Percentiles rank a stretch among this genome's conserved stretches.
Evolutionary conservation across 192 early-diverging fungal species (phyloP).

Genomic region (Entrophospora sp.): DNA sequence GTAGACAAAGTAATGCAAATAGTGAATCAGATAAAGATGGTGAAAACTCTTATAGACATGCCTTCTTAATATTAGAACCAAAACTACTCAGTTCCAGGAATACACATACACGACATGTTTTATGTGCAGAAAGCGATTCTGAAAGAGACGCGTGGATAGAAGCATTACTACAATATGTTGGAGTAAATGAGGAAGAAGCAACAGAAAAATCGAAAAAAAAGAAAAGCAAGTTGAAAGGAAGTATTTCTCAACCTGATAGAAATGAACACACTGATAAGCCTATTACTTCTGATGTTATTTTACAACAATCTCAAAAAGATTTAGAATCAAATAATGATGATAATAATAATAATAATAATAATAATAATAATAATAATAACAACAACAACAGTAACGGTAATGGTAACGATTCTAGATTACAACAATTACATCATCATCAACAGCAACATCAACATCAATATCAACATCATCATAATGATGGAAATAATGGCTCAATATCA

Average conservation of each 20-base stretch:
- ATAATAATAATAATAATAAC: no score
- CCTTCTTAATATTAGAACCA: slow-evolving; percentile 78
- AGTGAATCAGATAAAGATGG: slow-evolving; percentile 23
- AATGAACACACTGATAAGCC: slow-evolving; percentile 25
- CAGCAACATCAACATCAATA: no score
- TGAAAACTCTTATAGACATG: slow-evolving; percentile 70
- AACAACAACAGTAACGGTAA: no score
- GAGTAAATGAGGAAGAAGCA: slow-evolving; percentile 26
- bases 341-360: not conserved
- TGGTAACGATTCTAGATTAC: no score
- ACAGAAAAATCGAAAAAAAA: slow-evolving; percentile 16
- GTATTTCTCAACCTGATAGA: slow-evolving; percentile 25
- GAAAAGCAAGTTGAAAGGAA: slow-evolving; percentile 21
- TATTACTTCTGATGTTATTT: slow-evolving; percentile 24
- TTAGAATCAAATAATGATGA: slow-evolving; percentile 14
- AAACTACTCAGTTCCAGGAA: slow-evolving; percentile 51
- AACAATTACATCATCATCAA: no score
- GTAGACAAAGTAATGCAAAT: slow-evolving; percentile 33
- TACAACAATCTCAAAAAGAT: slow-evolving; percentile 26
- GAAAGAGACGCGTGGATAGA: slow-evolving; percentile 91
- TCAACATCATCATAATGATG: no score
- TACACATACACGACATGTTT: slow-evolving; percentile 64
- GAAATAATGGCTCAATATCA: no score
- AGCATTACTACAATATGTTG: slow-evolving; percentile 45
- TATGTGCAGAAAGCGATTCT: slow-evolving; percentile 80